These are phyloP conservation scores for Striga asiatica DNA, from an alignment of 257 asterid genomes.

Conservation along the genomic window DNA sequence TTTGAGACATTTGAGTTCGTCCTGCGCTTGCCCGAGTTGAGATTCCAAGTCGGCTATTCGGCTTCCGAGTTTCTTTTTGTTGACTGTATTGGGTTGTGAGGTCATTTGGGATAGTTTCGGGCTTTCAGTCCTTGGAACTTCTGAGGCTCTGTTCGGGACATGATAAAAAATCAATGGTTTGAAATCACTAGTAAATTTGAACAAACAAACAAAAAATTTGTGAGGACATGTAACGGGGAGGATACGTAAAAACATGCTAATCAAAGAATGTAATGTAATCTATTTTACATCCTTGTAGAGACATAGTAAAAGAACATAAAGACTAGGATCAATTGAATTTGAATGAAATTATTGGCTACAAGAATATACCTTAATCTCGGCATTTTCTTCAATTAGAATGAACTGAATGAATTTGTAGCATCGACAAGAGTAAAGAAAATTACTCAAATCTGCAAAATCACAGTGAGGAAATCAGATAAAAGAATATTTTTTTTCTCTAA, in stretches of 20 bases:
- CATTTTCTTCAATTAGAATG: constrained; percentile 25
- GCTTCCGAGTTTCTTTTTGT: constrained; percentile 71
- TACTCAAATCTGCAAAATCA: constrained; percentile 25
- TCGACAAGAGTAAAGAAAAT: too few relatives aligned
- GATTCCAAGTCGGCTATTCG: constrained; percentile 83
- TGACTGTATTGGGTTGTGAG: constrained; percentile 23
- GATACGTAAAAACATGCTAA: too few relatives aligned
- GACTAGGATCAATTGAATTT: too few relatives aligned
- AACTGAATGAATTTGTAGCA: not conserved
- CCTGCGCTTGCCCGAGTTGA: constrained; percentile 87
- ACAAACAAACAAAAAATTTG: too few relatives aligned
- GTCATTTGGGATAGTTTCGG: constrained; percentile 49
- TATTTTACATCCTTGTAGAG: too few relatives aligned
- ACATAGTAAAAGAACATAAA: too few relatives aligned
- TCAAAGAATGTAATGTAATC: too few relatives aligned
- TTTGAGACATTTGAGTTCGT: constrained; percentile 66
- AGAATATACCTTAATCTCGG: constrained; percentile 85
- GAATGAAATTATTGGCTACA: too few relatives aligned
- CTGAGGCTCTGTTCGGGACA: too few relatives aligned
- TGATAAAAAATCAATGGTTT: constrained; percentile 38
- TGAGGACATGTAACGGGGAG: too few relatives aligned
- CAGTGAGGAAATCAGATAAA: constrained; percentile 2
- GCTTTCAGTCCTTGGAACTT: constrained; percentile 42
- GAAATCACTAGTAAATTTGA: constrained; percentile 62
- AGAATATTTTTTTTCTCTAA: too few relatives aligned